phyloP scores from a whole-genome alignment of 768 basidiomycete genomes.

The Tulasnella calospora region DNA sequence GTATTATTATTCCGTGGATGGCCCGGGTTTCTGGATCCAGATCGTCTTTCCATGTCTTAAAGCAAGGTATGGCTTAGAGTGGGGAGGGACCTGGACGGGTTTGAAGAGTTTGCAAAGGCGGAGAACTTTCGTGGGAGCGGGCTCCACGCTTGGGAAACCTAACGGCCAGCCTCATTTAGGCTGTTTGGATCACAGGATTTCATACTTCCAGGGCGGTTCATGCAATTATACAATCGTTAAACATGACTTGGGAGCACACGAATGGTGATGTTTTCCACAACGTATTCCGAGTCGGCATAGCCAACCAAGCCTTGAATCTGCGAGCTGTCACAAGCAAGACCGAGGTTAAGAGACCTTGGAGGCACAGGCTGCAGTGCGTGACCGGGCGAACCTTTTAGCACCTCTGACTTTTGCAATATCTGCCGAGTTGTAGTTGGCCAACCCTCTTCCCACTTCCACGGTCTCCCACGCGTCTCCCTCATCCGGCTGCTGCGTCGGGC shows the following conservation, averaged over 20 bases:
- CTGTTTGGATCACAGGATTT: not conserved
- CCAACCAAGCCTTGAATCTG: slow-evolving; percentile 75
- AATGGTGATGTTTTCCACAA: slow-evolving; percentile 91
- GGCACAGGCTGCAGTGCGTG: not conserved
- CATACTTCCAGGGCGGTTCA: not conserved
- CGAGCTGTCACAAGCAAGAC: slow-evolving; percentile 48
- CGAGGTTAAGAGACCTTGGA: slow-evolving; percentile 26
- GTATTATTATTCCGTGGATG: not conserved
- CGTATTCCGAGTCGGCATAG: slow-evolving; percentile 95
- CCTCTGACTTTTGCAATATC: slow-evolving; percentile 88
- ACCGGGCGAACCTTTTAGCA: slow-evolving; percentile 69
- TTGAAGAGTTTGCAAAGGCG: not conserved
- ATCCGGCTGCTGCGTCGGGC: slow-evolving; percentile 27
- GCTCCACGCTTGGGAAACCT: not conserved
- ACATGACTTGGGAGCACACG: slow-evolving; percentile 34
- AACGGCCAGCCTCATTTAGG: not conserved
- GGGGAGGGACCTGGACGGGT: not conserved
- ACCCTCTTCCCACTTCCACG: slow-evolving; percentile 85
- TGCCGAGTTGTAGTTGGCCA: slow-evolving; percentile 92
- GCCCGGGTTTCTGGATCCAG: not conserved
- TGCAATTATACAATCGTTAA: not conserved
- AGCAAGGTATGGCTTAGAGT: not conserved
- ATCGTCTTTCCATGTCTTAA: not conserved
- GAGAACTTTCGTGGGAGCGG: not conserved
- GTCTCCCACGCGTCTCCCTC: slow-evolving; percentile 58